Base-by-base conservation (phyloP, 2,329 filamentous ascomycete genomes). In the Diaporthe sp. region DNA sequence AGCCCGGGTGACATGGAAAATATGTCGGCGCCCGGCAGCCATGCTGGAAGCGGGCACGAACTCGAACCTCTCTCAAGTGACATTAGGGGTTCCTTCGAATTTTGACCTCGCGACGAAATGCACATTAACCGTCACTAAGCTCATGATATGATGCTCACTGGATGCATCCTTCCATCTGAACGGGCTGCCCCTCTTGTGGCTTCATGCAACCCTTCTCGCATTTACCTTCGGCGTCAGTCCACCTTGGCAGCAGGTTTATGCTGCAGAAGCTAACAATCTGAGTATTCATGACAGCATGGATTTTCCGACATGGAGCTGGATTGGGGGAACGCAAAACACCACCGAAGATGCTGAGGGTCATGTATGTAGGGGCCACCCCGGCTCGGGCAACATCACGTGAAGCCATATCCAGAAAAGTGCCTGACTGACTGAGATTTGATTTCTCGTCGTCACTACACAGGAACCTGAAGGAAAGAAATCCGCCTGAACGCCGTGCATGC, bases 401-500 rank as follows among this genome's bases (percentile, higher is more conserved):
- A 39, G 8, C 7, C n/a, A 7, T 37, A 25, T 34, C 2, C 46
- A 15, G 46, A 8, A 10, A 19, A 10, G 19, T 42, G 49, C 49
- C 25, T 13, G 2, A 22, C 22, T 69, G n/a, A 22, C 15, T 55
- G 49, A 19, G 28, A 15, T 42, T 39, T 39, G 25, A 39, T 31
- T 37, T 15, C 25, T 13, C n/a, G 17, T 28, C 3, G 34, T 42
- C 34, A 55, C 46, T 55, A 28, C 31, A n/a, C 22, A 13, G 25
- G 15, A 15, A 22, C 10, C 31, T 12, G 34, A 53, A 51, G 22
- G 39, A 34, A 51, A 49, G 0, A 39, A 42, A 10, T 6, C 34
- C 28, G 25, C 57, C 44, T 39, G 17, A 72, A 62, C 70, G 70
- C 70, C 70, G 28, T 72, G 49, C 44, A 62, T 62, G 70, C 70